phyloP scores from a whole-genome alignment of 768 basidiomycete genomes.

The Tricholoma saponaceum region DNA sequence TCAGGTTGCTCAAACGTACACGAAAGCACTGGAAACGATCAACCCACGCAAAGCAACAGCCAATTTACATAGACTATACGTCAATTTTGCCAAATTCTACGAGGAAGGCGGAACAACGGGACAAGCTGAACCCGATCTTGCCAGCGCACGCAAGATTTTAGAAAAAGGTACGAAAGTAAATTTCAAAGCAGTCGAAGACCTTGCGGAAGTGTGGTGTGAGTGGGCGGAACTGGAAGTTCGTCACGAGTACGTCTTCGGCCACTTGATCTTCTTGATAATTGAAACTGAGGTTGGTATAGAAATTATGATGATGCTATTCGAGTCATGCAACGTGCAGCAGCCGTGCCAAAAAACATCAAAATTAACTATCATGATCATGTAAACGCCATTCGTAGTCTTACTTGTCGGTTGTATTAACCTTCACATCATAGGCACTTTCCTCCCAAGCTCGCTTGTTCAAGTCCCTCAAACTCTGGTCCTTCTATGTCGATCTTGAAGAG shows the following conservation, averaged over 20 bases:
- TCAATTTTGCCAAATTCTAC: slow-evolving; percentile 97
- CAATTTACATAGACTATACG: slow-evolving; percentile 88
- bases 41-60: slow-evolving; percentile 87
- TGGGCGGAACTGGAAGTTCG: slow-evolving; percentile 99
- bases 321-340: slow-evolving; percentile 96
- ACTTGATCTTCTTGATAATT: not conserved
- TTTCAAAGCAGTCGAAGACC: slow-evolving; percentile 94
- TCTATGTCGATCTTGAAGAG: slow-evolving; percentile 97
- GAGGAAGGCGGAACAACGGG: slow-evolving; percentile 88
- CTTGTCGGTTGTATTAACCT: not conserved
- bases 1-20: slow-evolving; percentile 92
- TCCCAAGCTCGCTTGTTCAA: slow-evolving; percentile 94
- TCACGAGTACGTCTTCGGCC: slow-evolving; percentile 66
- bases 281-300: slow-evolving; percentile 36
- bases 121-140: slow-evolving; percentile 76
- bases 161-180: slow-evolving; percentile 91
- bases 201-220: slow-evolving; percentile 99
- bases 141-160: slow-evolving; percentile 85
- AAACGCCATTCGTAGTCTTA: slow-evolving; percentile 15
- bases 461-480: slow-evolving; percentile 97
- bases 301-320: slow-evolving; percentile 95
- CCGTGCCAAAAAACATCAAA: slow-evolving; percentile 84
- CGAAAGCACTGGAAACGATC: slow-evolving; percentile 82
- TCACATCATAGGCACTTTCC: slow-evolving; percentile 56
- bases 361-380: slow-evolving; percentile 96